phyloP scores from a whole-genome alignment of 495 filamentous ascomycete species.

The Cudoniella acicularis region DNA sequence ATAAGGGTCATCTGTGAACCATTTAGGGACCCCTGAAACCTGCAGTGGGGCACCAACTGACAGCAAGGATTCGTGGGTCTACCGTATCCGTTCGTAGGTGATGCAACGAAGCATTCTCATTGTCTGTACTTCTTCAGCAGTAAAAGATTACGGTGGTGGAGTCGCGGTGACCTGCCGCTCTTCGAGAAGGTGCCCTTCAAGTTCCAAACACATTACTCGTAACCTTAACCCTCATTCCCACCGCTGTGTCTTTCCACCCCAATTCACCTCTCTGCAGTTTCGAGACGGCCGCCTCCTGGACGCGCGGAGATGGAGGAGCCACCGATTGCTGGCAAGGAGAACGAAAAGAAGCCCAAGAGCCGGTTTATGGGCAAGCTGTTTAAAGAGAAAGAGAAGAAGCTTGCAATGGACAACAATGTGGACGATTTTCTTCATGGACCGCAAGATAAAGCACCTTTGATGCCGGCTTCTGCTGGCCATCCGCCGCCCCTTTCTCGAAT shows the following conservation, averaged over 20 bases:
- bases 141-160: too few relatives aligned
- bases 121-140: too few relatives aligned
- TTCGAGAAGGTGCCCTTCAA: too few relatives aligned
- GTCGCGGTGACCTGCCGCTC: too few relatives aligned
- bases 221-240: too few relatives aligned
- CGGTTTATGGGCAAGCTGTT: conserved; percentile 22
- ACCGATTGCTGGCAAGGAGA: conserved; percentile 16
- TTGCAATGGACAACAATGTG: conserved; percentile 3
- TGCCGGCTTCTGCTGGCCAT: conserved; percentile 10
- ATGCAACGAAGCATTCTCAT: too few relatives aligned
- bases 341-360: conserved; percentile 17
- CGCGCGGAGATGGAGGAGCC: conserved; percentile 15
- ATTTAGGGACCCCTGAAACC: too few relatives aligned
- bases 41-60: too few relatives aligned
- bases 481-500: conserved; percentile 17
- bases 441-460: conserved; percentile 21
- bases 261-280: background rate
- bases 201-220: too few relatives aligned
- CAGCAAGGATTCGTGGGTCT: too few relatives aligned
- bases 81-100: too few relatives aligned
- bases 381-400: conserved; percentile 26
- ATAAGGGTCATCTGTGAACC: too few relatives aligned
- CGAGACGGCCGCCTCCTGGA: background rate
- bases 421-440: conserved; percentile 20
- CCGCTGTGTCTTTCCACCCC: background rate